These are phyloP conservation scores for Apiotrichum veenhuisii DNA, from an alignment of 1,284 basidiomycete genomes.

Conservation along the genomic window DNA sequence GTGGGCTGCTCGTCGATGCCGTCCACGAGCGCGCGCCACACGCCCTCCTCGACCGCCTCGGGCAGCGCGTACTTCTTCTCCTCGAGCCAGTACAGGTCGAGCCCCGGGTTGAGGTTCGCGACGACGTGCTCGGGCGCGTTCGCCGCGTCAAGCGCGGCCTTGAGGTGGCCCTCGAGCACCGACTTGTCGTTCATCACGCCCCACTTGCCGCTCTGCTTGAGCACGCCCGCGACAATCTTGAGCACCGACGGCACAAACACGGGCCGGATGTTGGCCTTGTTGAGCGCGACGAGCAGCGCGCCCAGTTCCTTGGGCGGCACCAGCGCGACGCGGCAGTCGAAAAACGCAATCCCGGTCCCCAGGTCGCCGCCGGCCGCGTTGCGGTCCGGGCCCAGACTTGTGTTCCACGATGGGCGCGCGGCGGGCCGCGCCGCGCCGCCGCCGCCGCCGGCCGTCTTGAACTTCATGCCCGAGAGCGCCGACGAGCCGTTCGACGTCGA, in stretches of 20 bases:
- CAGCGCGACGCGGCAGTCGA: conserved; percentile 15
- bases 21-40: conserved; percentile 21
- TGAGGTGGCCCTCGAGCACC: conserved; percentile 15
- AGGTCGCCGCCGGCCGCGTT: background rate
- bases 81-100: conserved; percentile 16
- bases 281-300: conserved; percentile 15
- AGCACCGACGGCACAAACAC: conserved; percentile 17
- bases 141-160: conserved; percentile 10
- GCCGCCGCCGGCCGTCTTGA: conserved; percentile 3
- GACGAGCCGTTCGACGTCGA: conserved; percentile 4
- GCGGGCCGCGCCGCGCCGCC: conserved; percentile 8
- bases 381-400: conserved; percentile 12
- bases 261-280: conserved; percentile 13
- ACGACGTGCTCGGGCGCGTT: conserved; percentile 7
- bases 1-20: conserved; percentile 17
- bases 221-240: conserved; percentile 17
- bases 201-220: conserved; percentile 9
- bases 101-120: conserved; percentile 17
- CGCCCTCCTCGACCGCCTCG: conserved; percentile 14
- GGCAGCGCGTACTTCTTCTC: conserved; percentile 19
- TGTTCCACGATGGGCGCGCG: conserved; percentile 15
- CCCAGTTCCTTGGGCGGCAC: conserved; percentile 15
- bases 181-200: conserved; percentile 12
- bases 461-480: conserved; percentile 15
- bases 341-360: conserved; percentile 13